A percentile compares a stretch with the other conserved stretches of the same genome.
Conservation (phyloP, 2,329 filamentous ascomycete species). For the Penicillium sp. region DNA sequence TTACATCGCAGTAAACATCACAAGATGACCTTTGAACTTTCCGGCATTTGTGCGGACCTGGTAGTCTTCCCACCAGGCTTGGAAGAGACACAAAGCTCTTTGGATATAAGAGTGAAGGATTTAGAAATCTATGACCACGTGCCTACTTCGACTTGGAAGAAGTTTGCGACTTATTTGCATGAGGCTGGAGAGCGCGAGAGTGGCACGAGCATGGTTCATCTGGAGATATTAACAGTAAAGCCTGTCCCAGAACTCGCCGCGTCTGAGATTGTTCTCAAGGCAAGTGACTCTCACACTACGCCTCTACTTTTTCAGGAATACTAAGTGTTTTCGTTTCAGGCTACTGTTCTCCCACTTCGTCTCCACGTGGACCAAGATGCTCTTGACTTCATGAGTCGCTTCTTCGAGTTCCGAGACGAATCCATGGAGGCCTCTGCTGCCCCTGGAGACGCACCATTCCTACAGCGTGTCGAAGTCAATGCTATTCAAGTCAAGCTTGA, state of each 20-base stretch:
- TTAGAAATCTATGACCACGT: slow-evolving; percentile 93
- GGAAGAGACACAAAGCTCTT: slow-evolving; percentile 81
- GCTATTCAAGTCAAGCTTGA: slow-evolving; percentile 83
- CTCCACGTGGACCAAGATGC: slow-evolving; percentile 97
- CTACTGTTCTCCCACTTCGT: slow-evolving; percentile 77
- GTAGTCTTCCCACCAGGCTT: slow-evolving; percentile 74
- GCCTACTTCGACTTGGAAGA: slow-evolving; percentile 95
- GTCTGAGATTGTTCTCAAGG: slow-evolving; percentile 83
- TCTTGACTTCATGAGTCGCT: slow-evolving; percentile 92
- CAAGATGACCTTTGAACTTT: slow-evolving; percentile 93
- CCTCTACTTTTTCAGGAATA: too few relatives aligned
- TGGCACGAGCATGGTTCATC: slow-evolving; percentile 83
- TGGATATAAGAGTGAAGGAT: slow-evolving; percentile 79
- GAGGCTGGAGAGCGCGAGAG: slow-evolving; percentile 85
- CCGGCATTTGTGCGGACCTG: slow-evolving; percentile 79
- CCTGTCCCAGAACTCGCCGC: slow-evolving; percentile 82
- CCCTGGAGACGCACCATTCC: slow-evolving; percentile 75
- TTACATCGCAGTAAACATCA: slow-evolving; percentile 84
- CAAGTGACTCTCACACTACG: slow-evolving; percentile 29
- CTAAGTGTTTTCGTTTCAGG: slow-evolving; percentile 40
- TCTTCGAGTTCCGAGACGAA: slow-evolving; percentile 97
- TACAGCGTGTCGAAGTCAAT: slow-evolving; percentile 86
- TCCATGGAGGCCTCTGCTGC: slow-evolving; percentile 54
- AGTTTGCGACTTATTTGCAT: slow-evolving; percentile 91
- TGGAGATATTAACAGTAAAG: slow-evolving; percentile 85